Base-by-base conservation (phyloP, 2,329 filamentous ascomycete species). In the Cladosporium sp. region DNA sequence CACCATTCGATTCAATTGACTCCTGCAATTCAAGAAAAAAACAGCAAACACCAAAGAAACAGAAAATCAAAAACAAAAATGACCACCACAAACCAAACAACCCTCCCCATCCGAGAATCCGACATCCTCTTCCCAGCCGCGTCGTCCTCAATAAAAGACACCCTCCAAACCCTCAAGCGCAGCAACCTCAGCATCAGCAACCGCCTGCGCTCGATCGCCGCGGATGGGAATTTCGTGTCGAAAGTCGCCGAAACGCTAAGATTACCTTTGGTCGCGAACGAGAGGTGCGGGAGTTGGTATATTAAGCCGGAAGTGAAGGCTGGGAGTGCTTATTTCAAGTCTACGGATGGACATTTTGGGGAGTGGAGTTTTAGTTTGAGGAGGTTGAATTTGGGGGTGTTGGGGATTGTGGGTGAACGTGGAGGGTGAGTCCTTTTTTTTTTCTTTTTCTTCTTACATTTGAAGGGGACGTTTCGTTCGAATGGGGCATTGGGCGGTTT, bases 261-360 rank as follows among this genome's bases (percentile, higher is more conserved):
- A 3, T 73, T 92, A 1, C 89, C 90, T 0, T 73, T 97, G 1
- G 75, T 97, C 12, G 90, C 92, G 25, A 98, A 98, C 64, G 91
- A 97, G 73, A 80, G 93, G 53, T 97, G 93, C 67, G 93, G 93
- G 0, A 92, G 88, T 69, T 98, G 93, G 93, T 97, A 97, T 67
- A 86, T 97, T 20, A 69, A 72, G 2, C 84, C 84, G 0, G 67
- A 67, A 7, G 62, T 62, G 20, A 93, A 92, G 68, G 70, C 65
- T 1, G 86, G 80, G 27, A 90, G 86, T 57, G 88, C 86, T 27
- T 98, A 97, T 70, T 98, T 97, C 72, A 98, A 98, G 76, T 95
- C 88, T 69, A 98, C 93, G 2, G 93, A 98, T 70, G 93, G 93
- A 1, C 93, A 98, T 67, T 83, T 84, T 46, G 84, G 88, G 7